Percentiles rank a stretch among this genome's conserved stretches.
Evolutionary conservation across 2,329 filamentous ascomycete genomes (phyloP).

Genomic region (Hirsutella rhossiliensis): DNA sequence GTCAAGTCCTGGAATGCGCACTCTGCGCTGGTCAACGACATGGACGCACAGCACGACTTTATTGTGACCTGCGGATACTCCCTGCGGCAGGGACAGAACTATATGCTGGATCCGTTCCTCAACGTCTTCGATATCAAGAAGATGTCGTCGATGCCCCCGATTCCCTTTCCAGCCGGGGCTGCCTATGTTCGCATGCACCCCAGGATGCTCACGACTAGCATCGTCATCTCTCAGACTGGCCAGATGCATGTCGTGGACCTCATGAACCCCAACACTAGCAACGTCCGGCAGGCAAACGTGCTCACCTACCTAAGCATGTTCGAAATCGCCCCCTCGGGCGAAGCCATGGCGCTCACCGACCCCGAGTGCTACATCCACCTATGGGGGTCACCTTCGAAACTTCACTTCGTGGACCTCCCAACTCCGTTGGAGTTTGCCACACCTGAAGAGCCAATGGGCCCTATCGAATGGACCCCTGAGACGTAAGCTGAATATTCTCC

Average conservation of each 20-base stretch:
- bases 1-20: conserved; percentile 88
- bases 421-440: conserved; percentile 70
- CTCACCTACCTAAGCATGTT: conserved; percentile 64
- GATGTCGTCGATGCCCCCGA: conserved; percentile 74
- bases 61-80: conserved; percentile 94
- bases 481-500: conserved; percentile 34
- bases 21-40: conserved; percentile 79
- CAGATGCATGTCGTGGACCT: conserved; percentile 94
- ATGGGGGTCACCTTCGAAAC: conserved; percentile 78
- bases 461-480: conserved; percentile 59
- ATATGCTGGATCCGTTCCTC: conserved; percentile 82
- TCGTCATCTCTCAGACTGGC: conserved; percentile 82
- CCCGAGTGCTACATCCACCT: conserved; percentile 68
- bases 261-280: conserved; percentile 83
- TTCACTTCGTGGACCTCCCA: conserved; percentile 75
- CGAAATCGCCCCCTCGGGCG: conserved; percentile 78
- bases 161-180: conserved; percentile 84
- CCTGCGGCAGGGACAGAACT: conserved; percentile 56
- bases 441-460: conserved; percentile 41
- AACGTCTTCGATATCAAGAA: conserved; percentile 95
- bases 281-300: conserved; percentile 71
- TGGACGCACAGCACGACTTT: conserved; percentile 93
- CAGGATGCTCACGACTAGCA: conserved; percentile 85
- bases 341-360: conserved; percentile 73
- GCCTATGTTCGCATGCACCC: conserved; percentile 96